Conservation (phyloP, 2,329 filamentous ascomycete genomes). For the Akanthomyces uredinophilus region DNA sequence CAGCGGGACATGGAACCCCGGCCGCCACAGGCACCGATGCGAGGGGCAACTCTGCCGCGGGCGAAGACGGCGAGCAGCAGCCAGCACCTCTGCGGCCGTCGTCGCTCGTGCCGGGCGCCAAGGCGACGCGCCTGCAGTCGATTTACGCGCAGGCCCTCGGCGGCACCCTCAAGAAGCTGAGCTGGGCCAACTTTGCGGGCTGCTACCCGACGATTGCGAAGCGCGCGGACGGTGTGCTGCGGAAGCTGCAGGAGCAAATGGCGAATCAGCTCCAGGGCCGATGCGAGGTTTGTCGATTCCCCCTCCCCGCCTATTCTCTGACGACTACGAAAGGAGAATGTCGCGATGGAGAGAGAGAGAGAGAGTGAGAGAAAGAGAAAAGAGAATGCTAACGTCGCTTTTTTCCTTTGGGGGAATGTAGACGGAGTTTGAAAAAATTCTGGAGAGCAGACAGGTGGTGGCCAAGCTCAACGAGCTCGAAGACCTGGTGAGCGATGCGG, state of each 20-base stretch:
- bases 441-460: constrained; percentile 48
- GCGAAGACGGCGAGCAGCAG: background rate
- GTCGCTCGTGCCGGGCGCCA: constrained; percentile 42
- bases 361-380: too few relatives aligned
- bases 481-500: constrained; percentile 47
- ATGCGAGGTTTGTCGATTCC: constrained; percentile 41
- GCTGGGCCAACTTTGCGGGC: constrained; percentile 51
- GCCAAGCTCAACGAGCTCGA: constrained; percentile 56
- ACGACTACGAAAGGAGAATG: background rate
- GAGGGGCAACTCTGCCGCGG: too few relatives aligned
- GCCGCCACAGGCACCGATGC: background rate
- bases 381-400: background rate
- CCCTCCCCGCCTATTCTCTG: too few relatives aligned
- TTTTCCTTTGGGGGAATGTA: constrained; percentile 21
- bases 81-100: too few relatives aligned
- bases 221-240: constrained; percentile 45
- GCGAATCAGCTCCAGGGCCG: constrained; percentile 49
- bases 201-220: constrained; percentile 58
- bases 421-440: constrained; percentile 54
- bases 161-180: constrained; percentile 51
- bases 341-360: background rate
- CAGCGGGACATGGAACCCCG: background rate
- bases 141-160: constrained; percentile 48
- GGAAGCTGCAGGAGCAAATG: constrained; percentile 54
- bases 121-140: constrained; percentile 49